Percentiles rank a stretch among this genome's conserved stretches.
These are phyloP conservation scores for Trypanosoma theileri DNA, from an alignment of 208 protist genomes.

Conservation along the genomic window DNA sequence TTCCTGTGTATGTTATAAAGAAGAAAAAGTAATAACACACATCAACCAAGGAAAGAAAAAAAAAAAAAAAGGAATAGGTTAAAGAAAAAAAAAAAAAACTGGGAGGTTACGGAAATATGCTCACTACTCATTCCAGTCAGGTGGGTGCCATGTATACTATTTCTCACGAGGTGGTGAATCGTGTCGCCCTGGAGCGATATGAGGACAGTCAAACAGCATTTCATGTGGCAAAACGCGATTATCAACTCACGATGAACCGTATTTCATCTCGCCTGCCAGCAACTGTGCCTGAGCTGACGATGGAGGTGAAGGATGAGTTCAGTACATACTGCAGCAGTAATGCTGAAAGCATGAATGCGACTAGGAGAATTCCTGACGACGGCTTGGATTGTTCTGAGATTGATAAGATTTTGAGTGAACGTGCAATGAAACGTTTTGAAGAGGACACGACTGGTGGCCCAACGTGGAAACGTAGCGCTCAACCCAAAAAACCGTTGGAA, in stretches of 20 bases:
- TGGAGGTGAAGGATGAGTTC: constrained; percentile 18
- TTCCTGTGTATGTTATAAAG: too few species aligned
- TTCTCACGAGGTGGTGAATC: constrained; percentile 48
- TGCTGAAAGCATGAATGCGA: constrained; percentile 4
- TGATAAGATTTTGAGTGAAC: constrained; percentile 25
- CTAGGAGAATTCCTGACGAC: constrained; percentile 12
- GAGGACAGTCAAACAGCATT: constrained; percentile 33
- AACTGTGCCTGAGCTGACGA: not conserved
- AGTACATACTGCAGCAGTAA: constrained; percentile 30
- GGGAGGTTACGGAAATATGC: constrained; percentile 1
- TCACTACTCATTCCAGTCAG: constrained; percentile 26
- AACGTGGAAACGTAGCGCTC: constrained; percentile 7
- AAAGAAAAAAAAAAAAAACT: not conserved
- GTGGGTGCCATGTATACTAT: constrained; percentile 29
- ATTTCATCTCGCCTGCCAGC: constrained; percentile 32
- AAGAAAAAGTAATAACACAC: too few species aligned
- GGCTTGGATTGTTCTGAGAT: constrained; percentile 24
- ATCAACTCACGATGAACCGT: constrained; percentile 37
- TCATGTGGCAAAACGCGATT: constrained; percentile 40
- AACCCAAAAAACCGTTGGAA: constrained; percentile 19
- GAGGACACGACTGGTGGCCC: constrained; percentile 17
- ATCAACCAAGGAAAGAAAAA: too few species aligned
- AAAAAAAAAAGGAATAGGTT: not conserved
- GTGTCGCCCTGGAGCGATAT: constrained; percentile 31
- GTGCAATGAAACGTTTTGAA: constrained; percentile 28